Conservation (phyloP, 495 filamentous ascomycete genomes). For the Aspergillus baeticus region DNA sequence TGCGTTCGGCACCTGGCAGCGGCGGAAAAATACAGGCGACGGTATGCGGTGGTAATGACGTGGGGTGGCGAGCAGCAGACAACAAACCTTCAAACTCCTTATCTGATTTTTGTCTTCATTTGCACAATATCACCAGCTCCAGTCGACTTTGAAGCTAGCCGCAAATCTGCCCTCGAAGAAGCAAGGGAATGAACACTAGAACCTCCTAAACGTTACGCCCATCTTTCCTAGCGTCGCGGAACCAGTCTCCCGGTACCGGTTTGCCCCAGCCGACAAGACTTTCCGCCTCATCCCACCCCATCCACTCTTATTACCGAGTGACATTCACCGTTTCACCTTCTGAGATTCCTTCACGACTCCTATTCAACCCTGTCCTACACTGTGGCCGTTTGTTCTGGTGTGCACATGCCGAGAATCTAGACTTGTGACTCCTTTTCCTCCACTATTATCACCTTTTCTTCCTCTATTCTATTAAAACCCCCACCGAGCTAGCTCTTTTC, state of each 20-base stretch:
- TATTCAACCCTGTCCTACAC: constrained; percentile 9
- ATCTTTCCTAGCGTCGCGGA: constrained; percentile 20
- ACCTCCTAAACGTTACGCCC: constrained; percentile 17
- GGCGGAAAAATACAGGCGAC: constrained; percentile 19
- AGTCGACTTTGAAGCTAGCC: neutral
- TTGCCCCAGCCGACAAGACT: constrained; percentile 25
- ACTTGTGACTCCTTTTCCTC: neutral
- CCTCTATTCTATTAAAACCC: neutral
- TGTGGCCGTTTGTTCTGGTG: constrained; percentile 6
- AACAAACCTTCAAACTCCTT: neutral
- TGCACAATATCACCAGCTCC: neutral
- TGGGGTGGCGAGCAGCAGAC: constrained; percentile 14
- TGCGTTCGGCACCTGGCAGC: constrained; percentile 5
- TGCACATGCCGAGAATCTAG: constrained; percentile 12
- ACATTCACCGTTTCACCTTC: constrained; percentile 2
- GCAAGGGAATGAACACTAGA: constrained; percentile 2
- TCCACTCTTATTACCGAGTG: neutral
- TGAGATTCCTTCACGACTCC: neutral
- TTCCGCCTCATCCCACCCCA: constrained; percentile 25
- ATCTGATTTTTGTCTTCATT: neutral
- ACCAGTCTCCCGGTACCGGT: constrained; percentile 25
- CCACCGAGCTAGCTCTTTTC: neutral
- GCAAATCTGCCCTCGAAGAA: neutral
- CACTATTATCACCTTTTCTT: neutral
- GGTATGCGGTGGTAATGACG: constrained; percentile 14